phyloP scores from a whole-genome alignment of 768 basidiomycete species.

The Kwoniella pini region DNA sequence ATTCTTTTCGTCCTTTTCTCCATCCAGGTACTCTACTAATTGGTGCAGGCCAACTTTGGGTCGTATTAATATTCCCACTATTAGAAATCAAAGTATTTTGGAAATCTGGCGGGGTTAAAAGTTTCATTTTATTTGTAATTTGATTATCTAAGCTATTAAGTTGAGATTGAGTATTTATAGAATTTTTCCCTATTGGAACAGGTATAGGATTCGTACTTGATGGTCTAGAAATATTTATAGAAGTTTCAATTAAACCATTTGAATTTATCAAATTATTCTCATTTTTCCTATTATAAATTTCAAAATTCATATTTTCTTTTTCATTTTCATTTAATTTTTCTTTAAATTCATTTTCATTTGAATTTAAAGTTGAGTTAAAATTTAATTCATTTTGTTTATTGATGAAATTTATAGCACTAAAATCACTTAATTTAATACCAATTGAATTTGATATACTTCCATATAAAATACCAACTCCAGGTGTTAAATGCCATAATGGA shows the following conservation, averaged over 20 bases:
- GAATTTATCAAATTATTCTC: no score
- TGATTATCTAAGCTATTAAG: neutral
- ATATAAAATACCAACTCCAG: constrained; percentile 39
- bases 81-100: neutral
- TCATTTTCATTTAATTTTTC: no score
- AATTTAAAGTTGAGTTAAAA: no score
- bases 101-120: constrained; percentile 15
- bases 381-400: neutral
- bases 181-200: neutral
- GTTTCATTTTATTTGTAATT: neutral
- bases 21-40: constrained; percentile 37
- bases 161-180: neutral
- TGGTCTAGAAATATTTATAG: constrained; percentile 13
- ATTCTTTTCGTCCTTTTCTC: constrained; percentile 42
- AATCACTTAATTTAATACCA: constrained; percentile 42
- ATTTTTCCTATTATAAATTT: no score
- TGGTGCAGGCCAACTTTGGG: constrained; percentile 33
- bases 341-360: no score
- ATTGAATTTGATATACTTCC: constrained; percentile 42
- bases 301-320: no score
- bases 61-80: neutral
- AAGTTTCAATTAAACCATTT: neutral
- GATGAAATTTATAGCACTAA: constrained; percentile 40
- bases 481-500: constrained; percentile 45
- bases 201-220: constrained; percentile 10